Evolutionary conservation across 2,329 filamentous ascomycete species (phyloP), one percentile per base, ranked within the genome.

Genomic region (Hortaea werneckii): DNA sequence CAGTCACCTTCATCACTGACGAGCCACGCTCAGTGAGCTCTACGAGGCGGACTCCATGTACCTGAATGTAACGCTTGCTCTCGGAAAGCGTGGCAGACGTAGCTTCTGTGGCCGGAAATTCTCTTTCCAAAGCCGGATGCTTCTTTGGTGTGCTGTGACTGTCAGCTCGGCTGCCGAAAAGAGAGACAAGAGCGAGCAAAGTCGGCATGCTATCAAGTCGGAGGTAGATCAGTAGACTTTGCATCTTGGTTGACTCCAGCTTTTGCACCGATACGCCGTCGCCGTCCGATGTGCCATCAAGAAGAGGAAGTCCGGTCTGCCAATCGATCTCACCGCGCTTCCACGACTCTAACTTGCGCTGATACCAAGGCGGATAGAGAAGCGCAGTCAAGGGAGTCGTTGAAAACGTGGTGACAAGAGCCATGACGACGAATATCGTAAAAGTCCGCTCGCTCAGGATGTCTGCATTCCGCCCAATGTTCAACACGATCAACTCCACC

Each of bases 361-460:
- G 82, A 56, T 88, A 87, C 78, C 75, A 84, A 4, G 78, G 74
- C 1, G 88, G 88, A 53, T 94, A 95, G 5, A 94, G 70, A 43
- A 70, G 72, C 9, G 78, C 74, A 1, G 83, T 85, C 37, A 94
- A 67, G 0, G 88, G 88, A 0, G 88, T 89, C 0, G 88, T 94
- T 0, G 80, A 67, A 47, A 95, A 87, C 0, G 88, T 95, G 0
- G 87, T 94, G 29, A 94, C 72, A 2, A 94, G 71, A 6, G 88
- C 88, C 88, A 95, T 95, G 58, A 95, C 85, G 20, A 95, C 87
- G 55, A 95, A 94, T 45, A 95, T 94, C 43, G 88, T 94, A 58
- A 95, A 95, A 0, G 87, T 94, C 11, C 85, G 74, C 0, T 75
- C 76, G 48, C 84, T 89, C 12, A 95, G 72, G 50, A 94, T 94